These are phyloP conservation scores for Mortierella sp. DNA, from an alignment of 371 early-diverging fungal species.

Conservation along the genomic window DNA sequence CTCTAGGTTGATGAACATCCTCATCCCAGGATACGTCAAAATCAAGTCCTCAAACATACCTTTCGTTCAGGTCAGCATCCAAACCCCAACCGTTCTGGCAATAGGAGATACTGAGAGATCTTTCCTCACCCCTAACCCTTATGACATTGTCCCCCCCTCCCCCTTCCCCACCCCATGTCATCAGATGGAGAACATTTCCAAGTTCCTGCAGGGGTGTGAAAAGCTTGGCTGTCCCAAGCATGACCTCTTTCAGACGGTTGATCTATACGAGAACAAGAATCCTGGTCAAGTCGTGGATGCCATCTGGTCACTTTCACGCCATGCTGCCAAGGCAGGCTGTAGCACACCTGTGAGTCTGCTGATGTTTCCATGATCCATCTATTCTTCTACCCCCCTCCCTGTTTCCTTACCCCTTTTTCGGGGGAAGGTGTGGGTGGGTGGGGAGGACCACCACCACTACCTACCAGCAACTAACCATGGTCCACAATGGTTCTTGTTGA, in stretches of 20 bases:
- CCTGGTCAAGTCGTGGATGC: conserved; percentile 80
- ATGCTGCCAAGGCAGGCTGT: conserved; percentile 79
- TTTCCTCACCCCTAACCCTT: no score
- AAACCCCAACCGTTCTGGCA: no score
- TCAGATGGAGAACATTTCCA: conserved; percentile 88
- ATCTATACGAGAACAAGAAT: conserved; percentile 90
- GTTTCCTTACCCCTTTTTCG: background rate
- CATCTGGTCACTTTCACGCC: conserved; percentile 84
- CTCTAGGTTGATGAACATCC: conserved; percentile 65
- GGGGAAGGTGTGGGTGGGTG: no score
- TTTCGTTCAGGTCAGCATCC: conserved; percentile 80
- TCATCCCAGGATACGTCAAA: conserved; percentile 67
- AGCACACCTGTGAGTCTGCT: conserved; percentile 58
- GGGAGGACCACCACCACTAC: background rate
- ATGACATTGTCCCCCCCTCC: no score
- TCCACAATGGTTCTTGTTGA: background rate
- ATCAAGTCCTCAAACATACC: conserved; percentile 76
- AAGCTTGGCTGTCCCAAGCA: conserved; percentile 79
- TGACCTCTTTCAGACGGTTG: conserved; percentile 92
- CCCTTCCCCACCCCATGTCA: no score
- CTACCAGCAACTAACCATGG: background rate
- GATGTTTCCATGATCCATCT: background rate
- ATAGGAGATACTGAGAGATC: background rate
- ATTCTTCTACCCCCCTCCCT: background rate
- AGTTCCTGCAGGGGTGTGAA: conserved; percentile 77